Percentiles rank a stretch among this genome's conserved stretches.
These are phyloP conservation scores for Pulveroboletus sp. DNA, from an alignment of 768 basidiomycete species.

Conservation along the genomic window DNA sequence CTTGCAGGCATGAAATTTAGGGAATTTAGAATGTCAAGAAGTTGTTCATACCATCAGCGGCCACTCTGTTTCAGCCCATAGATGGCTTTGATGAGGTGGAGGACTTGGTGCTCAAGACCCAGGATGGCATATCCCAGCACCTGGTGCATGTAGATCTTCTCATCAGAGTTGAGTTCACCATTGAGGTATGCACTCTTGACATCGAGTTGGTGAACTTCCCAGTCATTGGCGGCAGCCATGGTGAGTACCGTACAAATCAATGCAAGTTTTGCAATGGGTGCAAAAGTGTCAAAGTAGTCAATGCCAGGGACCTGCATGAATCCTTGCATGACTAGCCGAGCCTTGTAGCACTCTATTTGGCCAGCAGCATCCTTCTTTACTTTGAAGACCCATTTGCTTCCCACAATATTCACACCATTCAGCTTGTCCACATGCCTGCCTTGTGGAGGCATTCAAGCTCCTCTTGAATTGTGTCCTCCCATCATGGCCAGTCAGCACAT, in stretches of 20 bases:
- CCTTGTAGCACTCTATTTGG: too few relatives aligned
- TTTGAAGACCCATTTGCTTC: slow-evolving; percentile 5
- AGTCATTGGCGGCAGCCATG: neutral
- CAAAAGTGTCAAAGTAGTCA: slow-evolving; percentile 1
- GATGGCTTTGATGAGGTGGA: too few relatives aligned
- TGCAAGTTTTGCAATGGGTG: neutral
- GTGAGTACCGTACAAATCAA: neutral
- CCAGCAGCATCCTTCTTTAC: neutral
- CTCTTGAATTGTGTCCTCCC: neutral
- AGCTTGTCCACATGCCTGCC: neutral
- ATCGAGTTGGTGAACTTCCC: neutral
- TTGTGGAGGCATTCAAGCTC: neutral
- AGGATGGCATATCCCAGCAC: neutral
- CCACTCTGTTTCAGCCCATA: neutral
- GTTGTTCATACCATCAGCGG: neutral
- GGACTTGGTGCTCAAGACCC: neutral
- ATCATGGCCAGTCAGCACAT: neutral
- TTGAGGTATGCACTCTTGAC: neutral
- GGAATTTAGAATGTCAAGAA: neutral
- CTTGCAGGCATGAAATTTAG: neutral
- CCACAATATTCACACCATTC: neutral
- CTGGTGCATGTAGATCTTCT: neutral
- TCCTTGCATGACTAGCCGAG: too few relatives aligned
- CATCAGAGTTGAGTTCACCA: neutral
- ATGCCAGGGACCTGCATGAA: neutral